Conservation (phyloP, 306 rosid genomes). For the Elaeagnus macrophylla region DNA sequence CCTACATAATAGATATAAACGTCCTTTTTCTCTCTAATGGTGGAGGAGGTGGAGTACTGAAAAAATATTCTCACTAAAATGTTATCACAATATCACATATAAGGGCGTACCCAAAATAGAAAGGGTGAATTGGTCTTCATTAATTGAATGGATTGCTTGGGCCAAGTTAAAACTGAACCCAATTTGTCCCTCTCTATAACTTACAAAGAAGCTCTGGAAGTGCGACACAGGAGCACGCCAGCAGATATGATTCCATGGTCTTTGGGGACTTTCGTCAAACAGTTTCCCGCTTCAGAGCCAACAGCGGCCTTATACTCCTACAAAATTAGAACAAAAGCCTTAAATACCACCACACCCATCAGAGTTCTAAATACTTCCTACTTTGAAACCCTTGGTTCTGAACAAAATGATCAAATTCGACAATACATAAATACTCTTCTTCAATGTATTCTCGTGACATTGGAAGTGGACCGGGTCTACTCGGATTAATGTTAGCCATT, state of each 20-base stretch:
- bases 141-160: too few relatives aligned
- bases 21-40: too few relatives aligned
- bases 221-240: too few relatives aligned
- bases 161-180: too few relatives aligned
- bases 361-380: conserved; percentile 15
- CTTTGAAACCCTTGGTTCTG: conserved; percentile 45
- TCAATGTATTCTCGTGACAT: conserved; percentile 81
- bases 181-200: too few relatives aligned
- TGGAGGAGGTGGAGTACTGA: too few relatives aligned
- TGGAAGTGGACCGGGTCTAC: conserved; percentile 90
- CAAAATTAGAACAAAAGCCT: conserved; percentile 19
- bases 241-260: conserved; percentile 26
- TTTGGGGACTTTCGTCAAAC: conserved; percentile 65
- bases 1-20: too few relatives aligned
- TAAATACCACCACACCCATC: conserved; percentile 6
- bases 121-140: too few relatives aligned
- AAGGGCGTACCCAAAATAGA: too few relatives aligned
- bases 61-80: too few relatives aligned
- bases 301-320: conserved; percentile 14
- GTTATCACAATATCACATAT: too few relatives aligned
- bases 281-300: conserved; percentile 33
- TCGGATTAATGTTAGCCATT: conserved; percentile 71
- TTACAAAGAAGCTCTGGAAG: too few relatives aligned
- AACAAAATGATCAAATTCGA: conserved; percentile 56
- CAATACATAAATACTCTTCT: conserved; percentile 75